Evolutionary conservation across 2,329 filamentous ascomycete genomes (phyloP).

Genomic region (Alternaria sp.): DNA sequence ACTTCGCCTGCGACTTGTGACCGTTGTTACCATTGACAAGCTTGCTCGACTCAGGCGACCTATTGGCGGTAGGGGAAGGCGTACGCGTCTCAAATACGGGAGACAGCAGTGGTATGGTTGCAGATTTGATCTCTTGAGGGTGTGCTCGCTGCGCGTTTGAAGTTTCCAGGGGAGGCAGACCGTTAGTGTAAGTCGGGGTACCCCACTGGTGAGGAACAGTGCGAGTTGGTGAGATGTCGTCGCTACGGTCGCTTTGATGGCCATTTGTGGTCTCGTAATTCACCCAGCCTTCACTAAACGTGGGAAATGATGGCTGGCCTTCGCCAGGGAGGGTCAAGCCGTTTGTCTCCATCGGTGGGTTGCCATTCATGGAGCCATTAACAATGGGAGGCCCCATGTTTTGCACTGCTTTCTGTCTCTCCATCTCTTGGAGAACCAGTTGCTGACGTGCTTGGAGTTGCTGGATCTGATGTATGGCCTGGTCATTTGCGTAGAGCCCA

Average conservation of each 20-base stretch:
- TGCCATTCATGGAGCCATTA: slow-evolving; percentile 35
- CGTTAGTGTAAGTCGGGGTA: slow-evolving; percentile 35
- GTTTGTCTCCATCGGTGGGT: slow-evolving; percentile 24
- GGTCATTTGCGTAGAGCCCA: slow-evolving; percentile 32
- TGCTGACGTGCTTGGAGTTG: slow-evolving; percentile 40
- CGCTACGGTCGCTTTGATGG: slow-evolving; percentile 25
- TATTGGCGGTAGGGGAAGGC: slow-evolving; percentile 68
- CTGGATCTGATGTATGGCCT: slow-evolving; percentile 34
- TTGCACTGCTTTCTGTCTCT: slow-evolving; percentile 36
- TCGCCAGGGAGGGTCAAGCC: slow-evolving; percentile 31
- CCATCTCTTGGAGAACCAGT: slow-evolving; percentile 41
- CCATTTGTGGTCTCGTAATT: slow-evolving; percentile 35
- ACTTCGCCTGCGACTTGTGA: slow-evolving; percentile 35
- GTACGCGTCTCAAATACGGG: slow-evolving; percentile 77
- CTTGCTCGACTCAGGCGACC: slow-evolving; percentile 46
- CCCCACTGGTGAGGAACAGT: slow-evolving; percentile 41
- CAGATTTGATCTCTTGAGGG: slow-evolving; percentile 47
- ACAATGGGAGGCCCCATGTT: slow-evolving; percentile 25
- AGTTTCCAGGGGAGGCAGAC: slow-evolving; percentile 41
- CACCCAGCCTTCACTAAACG: slow-evolving; percentile 36
- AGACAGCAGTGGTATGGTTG: slow-evolving; percentile 62
- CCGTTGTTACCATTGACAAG: slow-evolving; percentile 38
- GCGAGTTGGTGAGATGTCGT: slow-evolving; percentile 40
- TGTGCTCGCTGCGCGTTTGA: slow-evolving; percentile 54
- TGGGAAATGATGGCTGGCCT: slow-evolving; percentile 34